These are phyloP conservation scores for Tilletia setariae DNA, from an alignment of 1,284 basidiomycete species.

Conservation along the genomic window DNA sequence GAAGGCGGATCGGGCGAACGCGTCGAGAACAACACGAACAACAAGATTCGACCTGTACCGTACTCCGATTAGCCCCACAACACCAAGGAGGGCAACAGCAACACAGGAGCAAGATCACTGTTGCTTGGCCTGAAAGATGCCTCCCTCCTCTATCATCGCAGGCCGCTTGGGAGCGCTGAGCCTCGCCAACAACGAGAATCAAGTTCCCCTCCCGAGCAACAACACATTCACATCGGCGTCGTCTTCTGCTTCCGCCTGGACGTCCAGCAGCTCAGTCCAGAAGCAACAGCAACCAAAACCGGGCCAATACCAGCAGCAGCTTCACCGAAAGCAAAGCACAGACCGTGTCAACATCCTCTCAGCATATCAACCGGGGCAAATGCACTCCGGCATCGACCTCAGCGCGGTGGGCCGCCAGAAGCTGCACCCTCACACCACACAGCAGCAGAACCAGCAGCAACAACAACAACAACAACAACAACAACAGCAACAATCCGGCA, in stretches of 20 bases:
- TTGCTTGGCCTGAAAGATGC: background rate
- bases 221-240: background rate
- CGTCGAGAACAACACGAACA: slow-evolving; percentile 1
- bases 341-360: slow-evolving; percentile 12
- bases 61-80: too few species aligned
- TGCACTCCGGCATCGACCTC: slow-evolving; percentile 11
- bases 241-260: background rate
- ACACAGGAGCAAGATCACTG: too few species aligned
- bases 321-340: background rate
- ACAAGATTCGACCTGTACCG: background rate
- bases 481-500: background rate
- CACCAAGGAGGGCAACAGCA: too few species aligned
- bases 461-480: background rate
- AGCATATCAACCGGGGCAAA: slow-evolving; percentile 3
- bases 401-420: slow-evolving; percentile 6
- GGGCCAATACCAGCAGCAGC: background rate
- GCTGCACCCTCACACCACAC: background rate
- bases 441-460: background rate
- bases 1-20: background rate
- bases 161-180: slow-evolving; percentile 1
- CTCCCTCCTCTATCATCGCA: slow-evolving; percentile 2
- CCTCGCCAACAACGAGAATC: background rate
- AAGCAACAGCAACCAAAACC: background rate
- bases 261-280: background rate
- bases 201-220: background rate